Percentiles rank a stretch among this genome's conserved stretches.
phyloP scores from a whole-genome alignment of 805 yeast genomes.

The Cyberlindnera japonica region DNA sequence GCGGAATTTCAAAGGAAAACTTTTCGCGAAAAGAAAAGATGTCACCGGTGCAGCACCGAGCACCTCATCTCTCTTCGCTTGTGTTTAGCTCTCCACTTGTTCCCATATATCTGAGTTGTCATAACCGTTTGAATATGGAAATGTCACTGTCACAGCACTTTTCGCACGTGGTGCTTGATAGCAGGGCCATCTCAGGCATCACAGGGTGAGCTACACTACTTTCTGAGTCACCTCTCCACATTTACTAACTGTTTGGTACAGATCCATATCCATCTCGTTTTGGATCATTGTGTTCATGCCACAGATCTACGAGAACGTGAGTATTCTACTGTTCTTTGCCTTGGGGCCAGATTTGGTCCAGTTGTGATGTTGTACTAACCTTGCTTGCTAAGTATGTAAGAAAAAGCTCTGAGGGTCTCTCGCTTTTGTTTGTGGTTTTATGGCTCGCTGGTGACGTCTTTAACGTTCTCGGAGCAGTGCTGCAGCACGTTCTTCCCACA shows the following conservation, averaged over 20 bases:
- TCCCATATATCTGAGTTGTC: no score
- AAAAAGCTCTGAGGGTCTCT: constrained; percentile 85
- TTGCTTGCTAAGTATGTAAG: constrained; percentile 68
- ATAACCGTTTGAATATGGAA: constrained; percentile 4
- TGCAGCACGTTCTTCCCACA: constrained; percentile 90
- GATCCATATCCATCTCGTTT: constrained; percentile 88
- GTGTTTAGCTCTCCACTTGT: no score
- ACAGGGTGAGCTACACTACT: constrained; percentile 20
- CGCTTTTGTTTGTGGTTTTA: constrained; percentile 76
- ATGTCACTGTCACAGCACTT: constrained; percentile 9
- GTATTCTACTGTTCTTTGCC: neutral
- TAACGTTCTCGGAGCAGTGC: constrained; percentile 84
- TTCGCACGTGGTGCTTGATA: constrained; percentile 24
- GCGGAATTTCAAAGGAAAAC: neutral
- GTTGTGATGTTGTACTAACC: no score
- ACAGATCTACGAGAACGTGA: constrained; percentile 79
- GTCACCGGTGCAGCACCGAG: no score
- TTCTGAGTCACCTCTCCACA: neutral
- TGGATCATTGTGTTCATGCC: constrained; percentile 99
- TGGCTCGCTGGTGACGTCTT: constrained; percentile 96
- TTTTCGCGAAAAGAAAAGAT: neutral
- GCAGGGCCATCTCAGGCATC: constrained; percentile 28
- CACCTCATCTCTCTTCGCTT: no score
- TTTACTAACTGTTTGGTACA: constrained; percentile 2
- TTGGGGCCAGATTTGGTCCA: neutral